Base-by-base conservation (phyloP, 169 alveolate species). In the Eimeria brunetti region DNA sequence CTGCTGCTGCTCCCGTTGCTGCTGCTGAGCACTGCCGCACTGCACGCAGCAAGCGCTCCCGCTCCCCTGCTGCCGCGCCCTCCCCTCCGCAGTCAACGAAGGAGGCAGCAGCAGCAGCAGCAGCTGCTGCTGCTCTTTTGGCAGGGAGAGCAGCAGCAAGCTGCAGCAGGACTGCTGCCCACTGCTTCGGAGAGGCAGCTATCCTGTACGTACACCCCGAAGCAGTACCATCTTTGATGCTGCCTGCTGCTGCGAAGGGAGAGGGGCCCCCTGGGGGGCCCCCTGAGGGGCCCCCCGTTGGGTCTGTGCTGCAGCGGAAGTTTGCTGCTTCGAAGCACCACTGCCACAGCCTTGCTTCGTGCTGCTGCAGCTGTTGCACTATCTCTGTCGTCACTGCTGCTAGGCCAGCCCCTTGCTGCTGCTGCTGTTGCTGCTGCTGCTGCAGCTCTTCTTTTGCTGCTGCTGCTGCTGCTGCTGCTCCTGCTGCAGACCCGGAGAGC, bases 391-490 rank as follows among this genome's bases (percentile, higher is more conserved):
- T n/a, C 51, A 80, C 89, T 5, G 71, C 46, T 0, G 89, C 89
- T 53, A 80, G 89, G 11, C 58, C 64, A 16, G 20, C 69, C 7
- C 27, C 69, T 24, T 80, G 89, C 71, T 41, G 60, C 71, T 80
- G 89, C 36, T 80, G 89, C 71, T 80, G 89, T 69, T 46, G 89
- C 89, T 80, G 51, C 88, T 36, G n/a, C 78, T 67, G 78, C 78
- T 67, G 78, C 78, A 24, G 78, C 78, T 3, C 41, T 14, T 41
- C 22, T 30, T 24, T 64, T 6, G 18, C 44, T 46, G 24, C 14
- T 75, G 89, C 69, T 30, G 89, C 69, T 51, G 89, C 89, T 49
- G 89, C 89, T 49, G 88, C 58, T 24, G 67, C 88, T 46, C 67
- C 33, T 2, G 51, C 62, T 44, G 51, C 85, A 36, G 56, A 5